Percentiles rank a stretch among this genome's conserved stretches.
These are phyloP conservation scores for Solanum etuberosum DNA, from an alignment of 257 asterid genomes.

Conservation along the genomic window DNA sequence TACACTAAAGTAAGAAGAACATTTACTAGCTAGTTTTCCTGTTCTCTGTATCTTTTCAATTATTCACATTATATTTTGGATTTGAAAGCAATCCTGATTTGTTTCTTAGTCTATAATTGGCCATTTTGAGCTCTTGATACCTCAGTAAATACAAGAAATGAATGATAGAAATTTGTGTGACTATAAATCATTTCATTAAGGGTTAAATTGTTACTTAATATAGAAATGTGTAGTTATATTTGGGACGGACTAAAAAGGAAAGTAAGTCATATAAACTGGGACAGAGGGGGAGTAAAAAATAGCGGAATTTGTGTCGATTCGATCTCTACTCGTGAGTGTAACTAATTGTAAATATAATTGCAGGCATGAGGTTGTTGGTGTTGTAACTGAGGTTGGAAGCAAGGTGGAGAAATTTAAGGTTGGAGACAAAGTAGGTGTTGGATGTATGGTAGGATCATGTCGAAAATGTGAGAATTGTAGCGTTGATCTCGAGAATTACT, in stretches of 20 bases:
- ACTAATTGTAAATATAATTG: no score
- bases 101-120: not conserved
- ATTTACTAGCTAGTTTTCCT: not conserved
- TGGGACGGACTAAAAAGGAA: no score
- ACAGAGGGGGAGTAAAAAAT: no score
- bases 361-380: slow-evolving; percentile 65
- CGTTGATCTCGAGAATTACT: slow-evolving; percentile 40
- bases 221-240: no score
- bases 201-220: no score
- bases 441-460: slow-evolving; percentile 58
- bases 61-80: not conserved
- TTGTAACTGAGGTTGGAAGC: slow-evolving; percentile 49
- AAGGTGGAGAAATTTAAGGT: slow-evolving; percentile 37
- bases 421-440: slow-evolving; percentile 58
- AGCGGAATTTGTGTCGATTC: not conserved
- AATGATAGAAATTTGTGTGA: no score
- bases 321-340: not conserved
- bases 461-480: slow-evolving; percentile 35
- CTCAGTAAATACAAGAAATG: no score
- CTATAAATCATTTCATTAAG: no score
- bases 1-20: not conserved
- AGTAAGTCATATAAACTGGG: no score
- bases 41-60: not conserved
- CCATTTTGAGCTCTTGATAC: not conserved
- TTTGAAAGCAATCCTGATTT: not conserved